Conservation (phyloP, 768 basidiomycete genomes). For the Pleurotus pulmonarius region DNA sequence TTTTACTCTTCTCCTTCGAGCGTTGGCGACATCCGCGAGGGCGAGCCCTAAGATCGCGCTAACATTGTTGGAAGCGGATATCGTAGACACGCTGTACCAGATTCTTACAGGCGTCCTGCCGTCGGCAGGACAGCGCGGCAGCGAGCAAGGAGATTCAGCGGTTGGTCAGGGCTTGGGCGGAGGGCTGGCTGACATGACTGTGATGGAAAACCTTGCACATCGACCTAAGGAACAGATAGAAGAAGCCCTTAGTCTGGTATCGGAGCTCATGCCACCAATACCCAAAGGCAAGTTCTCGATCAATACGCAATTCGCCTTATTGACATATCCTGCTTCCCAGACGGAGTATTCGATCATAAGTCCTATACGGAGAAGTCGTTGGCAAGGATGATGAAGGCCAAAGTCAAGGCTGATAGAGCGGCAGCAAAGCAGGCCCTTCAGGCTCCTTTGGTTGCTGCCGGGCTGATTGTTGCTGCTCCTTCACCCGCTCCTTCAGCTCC, state of each 20-base stretch:
- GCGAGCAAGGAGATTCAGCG: slow-evolving; percentile 57
- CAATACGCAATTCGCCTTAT: neutral
- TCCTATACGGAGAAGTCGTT: slow-evolving; percentile 86
- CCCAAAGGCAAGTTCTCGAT: slow-evolving; percentile 66
- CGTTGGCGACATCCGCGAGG: slow-evolving; percentile 82
- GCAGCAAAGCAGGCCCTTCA: slow-evolving; percentile 54
- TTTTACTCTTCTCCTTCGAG: slow-evolving; percentile 83
- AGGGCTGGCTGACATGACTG: slow-evolving; percentile 92
- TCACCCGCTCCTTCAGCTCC: slow-evolving; percentile 23
- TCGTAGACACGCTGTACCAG: slow-evolving; percentile 90
- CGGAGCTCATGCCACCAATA: slow-evolving; percentile 89
- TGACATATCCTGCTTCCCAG: slow-evolving; percentile 32
- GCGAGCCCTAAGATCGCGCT: slow-evolving; percentile 87
- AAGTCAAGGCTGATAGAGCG: slow-evolving; percentile 77
- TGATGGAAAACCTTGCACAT: slow-evolving; percentile 96
- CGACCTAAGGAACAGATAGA: slow-evolving; percentile 97
- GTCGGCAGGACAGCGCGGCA: slow-evolving; percentile 46
- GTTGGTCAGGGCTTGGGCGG: slow-evolving; percentile 81
- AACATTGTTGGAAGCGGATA: slow-evolving; percentile 84
- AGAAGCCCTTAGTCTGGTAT: slow-evolving; percentile 84
- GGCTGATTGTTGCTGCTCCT: neutral
- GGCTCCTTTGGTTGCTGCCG: slow-evolving; percentile 19
- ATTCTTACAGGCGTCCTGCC: slow-evolving; percentile 94
- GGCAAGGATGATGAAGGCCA: slow-evolving; percentile 71
- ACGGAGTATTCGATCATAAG: slow-evolving; percentile 94